Evolutionary conservation across 768 basidiomycete genomes (phyloP), one percentile per base, ranked within the genome.

Genomic region (Pulveroboletus frians): DNA sequence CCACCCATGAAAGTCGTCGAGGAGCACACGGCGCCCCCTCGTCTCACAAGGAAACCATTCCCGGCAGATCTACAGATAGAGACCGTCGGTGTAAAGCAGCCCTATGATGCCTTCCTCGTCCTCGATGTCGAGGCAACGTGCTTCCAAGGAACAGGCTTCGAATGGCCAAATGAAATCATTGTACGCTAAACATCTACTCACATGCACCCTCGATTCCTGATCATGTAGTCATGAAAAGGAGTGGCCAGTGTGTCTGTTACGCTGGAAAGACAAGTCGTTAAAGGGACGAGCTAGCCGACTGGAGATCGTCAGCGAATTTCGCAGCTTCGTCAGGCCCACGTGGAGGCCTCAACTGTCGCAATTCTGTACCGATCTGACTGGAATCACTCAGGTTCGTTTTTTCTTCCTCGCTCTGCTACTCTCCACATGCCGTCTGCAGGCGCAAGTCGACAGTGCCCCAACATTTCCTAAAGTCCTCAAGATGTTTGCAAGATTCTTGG

Each of bases 121-220:
- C 74, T 95, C 47, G 94, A 97, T 58, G 85, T 94, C 44, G 92
- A 94, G 64, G 92, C 83, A 11, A 94, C 92, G 2, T 94, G 92
- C 58, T 63, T 76, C 38, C 67, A 65, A 57, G 86, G 84, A 32
- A 76, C 80, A 30, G 65, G 69, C 15, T 89, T 92, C 55, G 79
- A 84, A 47, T 95, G 84, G 70, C 89, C 94, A 2, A 96, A 96
- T 68, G 95, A 98, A 71, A 93, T 98, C 47, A 96, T 98, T 54
- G 95, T 90, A 65, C 62, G 85, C 44, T 26, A 11, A 1, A 6
- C 17, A 3, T 77, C 39, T 51, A 39, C 42, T 46, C 49, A 23
- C 54, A 43, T 41, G 43, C 43, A 30, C 32, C 38, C 35, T 5
- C 32, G 3, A 20, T 49, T 30, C 50, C 42, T 59, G 39, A 56